phyloP scores from a whole-genome alignment of 2,329 filamentous ascomycete species.

The Penicillium sp. region DNA sequence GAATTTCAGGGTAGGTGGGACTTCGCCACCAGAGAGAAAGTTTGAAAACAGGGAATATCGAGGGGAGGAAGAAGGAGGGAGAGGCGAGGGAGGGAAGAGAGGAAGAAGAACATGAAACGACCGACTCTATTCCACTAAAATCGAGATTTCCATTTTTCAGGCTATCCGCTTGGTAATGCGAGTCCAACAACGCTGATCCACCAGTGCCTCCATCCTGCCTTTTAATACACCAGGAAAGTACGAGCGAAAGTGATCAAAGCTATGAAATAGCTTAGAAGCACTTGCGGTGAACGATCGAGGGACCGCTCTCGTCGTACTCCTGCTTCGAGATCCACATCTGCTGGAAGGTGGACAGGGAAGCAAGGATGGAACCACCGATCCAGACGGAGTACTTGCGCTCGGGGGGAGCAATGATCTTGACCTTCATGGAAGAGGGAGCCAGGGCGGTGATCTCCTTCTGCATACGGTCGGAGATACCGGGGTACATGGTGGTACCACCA shows the following conservation, averaged over 20 bases:
- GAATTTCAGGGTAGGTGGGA: too few species aligned
- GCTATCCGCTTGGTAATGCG: conserved; percentile 45
- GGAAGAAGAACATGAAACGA: conserved; percentile 32
- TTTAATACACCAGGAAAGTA: conserved; percentile 49
- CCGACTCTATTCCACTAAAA: conserved; percentile 48
- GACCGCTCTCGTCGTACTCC: conserved; percentile 99
- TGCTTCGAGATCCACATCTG: conserved; percentile 99
- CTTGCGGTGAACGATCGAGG: conserved; percentile 99
- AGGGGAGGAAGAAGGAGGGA: conserved; percentile 17
- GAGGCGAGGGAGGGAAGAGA: conserved; percentile 5
- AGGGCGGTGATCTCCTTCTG: conserved; percentile 99
- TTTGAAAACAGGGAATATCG: conserved; percentile 12
- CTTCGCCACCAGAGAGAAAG: too few species aligned
- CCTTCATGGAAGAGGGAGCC: conserved; percentile 99
- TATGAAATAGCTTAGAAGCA: conserved; percentile 80
- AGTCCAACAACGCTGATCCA: conserved; percentile 44
- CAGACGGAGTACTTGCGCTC: conserved; percentile 99
- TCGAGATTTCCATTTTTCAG: conserved; percentile 44
- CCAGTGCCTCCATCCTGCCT: conserved; percentile 43
- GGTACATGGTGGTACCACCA: conserved; percentile 99
- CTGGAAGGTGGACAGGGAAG: conserved; percentile 99
- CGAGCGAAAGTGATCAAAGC: conserved; percentile 41
- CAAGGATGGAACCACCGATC: conserved; percentile 99
- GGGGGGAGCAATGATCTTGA: conserved; percentile 99
- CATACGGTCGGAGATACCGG: conserved; percentile 99